Evolutionary conservation across 2,329 filamentous ascomycete genomes (phyloP), one percentile per base, ranked within the genome.

Genomic region (Aureobasidium sp.): DNA sequence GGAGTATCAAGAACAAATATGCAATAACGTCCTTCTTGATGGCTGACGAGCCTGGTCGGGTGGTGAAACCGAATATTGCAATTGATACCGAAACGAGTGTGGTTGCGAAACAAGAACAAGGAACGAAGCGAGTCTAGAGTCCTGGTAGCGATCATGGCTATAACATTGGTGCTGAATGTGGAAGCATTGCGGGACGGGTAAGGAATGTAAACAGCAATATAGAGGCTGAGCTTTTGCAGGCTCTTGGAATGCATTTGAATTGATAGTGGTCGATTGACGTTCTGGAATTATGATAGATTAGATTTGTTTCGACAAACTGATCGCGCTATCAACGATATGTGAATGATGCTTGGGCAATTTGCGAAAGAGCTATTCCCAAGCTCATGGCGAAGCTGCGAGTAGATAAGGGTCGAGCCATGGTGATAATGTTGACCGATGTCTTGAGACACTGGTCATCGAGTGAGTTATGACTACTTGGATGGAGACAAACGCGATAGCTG

Each of bases 141-240:
- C 31, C 31, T 33, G 31, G 31, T 11, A 33, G 2, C 3, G 31
- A 27, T 27, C 35, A 33, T 31, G 35, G 12, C 37, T 42, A 40
- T 29, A 33, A 33, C 31, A 33, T 33, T 33, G 8, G 24, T 24
- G 15, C 14, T 27, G 19, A 6, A 7, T 27, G 7, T 40, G 6
- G 14, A 12, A 53, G 50, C 33, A 22, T 31, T 33, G 24, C 24
- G 52, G 15, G 37, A 17, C 11, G 22, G n/a, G 5, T n/a, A n/a
- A 52, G 57, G 57, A 60, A 60, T 60, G 57, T 60, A 60, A 60
- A 60, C 57, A 60, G 17, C 7, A 11, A 19, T 12, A 1, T 22
- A 9, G 44, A 19, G 31, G 2, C 7, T 40, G 33, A 14, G 22
- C 27, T 31, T 59, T 15, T 31, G 22, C n/a, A 31, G 29, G 24